These are phyloP conservation scores for Musa troglodytarum DNA, from an alignment of 176 grass and related monocot species.

Conservation along the genomic window DNA sequence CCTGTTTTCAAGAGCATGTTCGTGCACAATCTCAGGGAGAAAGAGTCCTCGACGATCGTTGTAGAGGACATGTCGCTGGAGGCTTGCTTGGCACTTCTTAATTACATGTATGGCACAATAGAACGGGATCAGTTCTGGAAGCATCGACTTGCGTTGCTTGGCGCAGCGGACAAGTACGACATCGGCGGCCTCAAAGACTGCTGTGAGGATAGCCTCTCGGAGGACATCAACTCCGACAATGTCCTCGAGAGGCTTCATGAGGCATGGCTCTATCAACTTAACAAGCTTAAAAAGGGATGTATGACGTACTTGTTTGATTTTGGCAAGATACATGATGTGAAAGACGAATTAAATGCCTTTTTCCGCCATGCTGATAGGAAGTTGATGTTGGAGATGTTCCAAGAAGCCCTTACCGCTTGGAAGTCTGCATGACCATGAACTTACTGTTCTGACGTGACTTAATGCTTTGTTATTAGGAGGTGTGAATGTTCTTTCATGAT, in stretches of 20 bases:
- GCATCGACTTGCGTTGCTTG: constrained; percentile 53
- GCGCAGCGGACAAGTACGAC: constrained; percentile 63
- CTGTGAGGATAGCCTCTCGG: constrained; percentile 85
- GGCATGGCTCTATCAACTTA: constrained; percentile 61
- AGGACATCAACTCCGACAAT: constrained; percentile 60
- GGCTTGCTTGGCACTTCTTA: constrained; percentile 51
- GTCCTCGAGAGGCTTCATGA: constrained; percentile 71
- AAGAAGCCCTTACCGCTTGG: constrained; percentile 62
- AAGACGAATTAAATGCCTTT: constrained; percentile 61
- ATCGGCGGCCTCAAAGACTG: constrained; percentile 55
- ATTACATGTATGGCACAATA: constrained; percentile 69
- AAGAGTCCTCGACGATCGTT: constrained; percentile 39
- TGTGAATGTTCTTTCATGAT: too few species aligned
- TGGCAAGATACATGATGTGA: constrained; percentile 74
- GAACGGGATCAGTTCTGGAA: constrained; percentile 64
- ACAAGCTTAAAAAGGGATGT: constrained; percentile 77
- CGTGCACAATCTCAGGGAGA: constrained; percentile 64
- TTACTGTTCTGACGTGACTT: too few species aligned
- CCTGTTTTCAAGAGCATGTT: constrained; percentile 90
- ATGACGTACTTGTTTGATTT: constrained; percentile 74
- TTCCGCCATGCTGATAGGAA: constrained; percentile 60
- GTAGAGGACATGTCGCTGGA: constrained; percentile 67
- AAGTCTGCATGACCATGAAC: constrained; percentile 26
- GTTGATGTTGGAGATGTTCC: constrained; percentile 86
- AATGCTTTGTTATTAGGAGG: too few species aligned